These are phyloP conservation scores for Ceriops zippeliana DNA, from an alignment of 345 rosid genomes.

Conservation along the genomic window DNA sequence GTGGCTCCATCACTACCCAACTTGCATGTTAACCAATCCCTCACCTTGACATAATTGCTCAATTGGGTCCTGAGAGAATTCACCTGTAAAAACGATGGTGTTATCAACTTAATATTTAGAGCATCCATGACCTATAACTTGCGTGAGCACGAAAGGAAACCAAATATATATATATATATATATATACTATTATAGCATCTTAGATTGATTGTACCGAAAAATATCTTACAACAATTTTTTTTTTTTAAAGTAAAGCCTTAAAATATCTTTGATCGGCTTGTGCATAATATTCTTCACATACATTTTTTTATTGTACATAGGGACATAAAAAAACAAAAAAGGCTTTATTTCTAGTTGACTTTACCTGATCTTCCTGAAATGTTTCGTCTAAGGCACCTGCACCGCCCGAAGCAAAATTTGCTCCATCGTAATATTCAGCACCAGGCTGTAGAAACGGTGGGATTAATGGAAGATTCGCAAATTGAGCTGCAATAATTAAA, in stretches of 20 bases:
- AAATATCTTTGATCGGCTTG: too few species aligned
- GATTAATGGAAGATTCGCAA: neutral
- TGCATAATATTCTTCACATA: too few species aligned
- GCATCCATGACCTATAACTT: too few species aligned
- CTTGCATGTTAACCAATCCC: neutral
- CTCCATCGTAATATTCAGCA: slow-evolving; percentile 1
- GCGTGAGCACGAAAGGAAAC: too few species aligned
- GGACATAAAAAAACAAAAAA: neutral
- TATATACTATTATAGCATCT: too few species aligned
- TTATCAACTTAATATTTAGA: neutral
- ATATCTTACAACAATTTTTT: too few species aligned
- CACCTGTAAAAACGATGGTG: neutral
- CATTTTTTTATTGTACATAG: neutral
- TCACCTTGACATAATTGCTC: neutral
- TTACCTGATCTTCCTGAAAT: neutral
- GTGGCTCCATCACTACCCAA: neutral
- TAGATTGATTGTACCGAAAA: too few species aligned
- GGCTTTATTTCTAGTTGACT: neutral
- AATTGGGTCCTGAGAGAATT: neutral
- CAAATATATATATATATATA: too few species aligned
- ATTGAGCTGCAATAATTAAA: neutral
- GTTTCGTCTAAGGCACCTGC: neutral
- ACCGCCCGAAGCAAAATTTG: slow-evolving; percentile 2
- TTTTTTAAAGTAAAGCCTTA: too few species aligned
- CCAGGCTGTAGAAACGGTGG: neutral